Evolutionary conservation across 768 basidiomycete species (phyloP).

Genomic region (Mycena chlorophos): DNA sequence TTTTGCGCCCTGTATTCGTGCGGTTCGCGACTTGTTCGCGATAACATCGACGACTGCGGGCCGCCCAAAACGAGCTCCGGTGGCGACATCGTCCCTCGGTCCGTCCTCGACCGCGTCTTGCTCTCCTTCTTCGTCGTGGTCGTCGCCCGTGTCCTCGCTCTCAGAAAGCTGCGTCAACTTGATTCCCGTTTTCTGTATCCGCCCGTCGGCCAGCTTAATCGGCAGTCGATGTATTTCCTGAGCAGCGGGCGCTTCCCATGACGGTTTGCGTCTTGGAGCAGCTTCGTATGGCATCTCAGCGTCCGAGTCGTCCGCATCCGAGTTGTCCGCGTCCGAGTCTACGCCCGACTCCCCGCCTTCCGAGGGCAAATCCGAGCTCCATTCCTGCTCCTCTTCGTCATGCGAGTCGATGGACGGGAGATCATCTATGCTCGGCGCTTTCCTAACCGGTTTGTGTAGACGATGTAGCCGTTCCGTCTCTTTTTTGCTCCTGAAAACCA

Average conservation of each 20-base stretch:
- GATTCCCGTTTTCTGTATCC: conserved; percentile 60
- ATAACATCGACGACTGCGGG: conserved; percentile 75
- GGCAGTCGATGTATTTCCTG: conserved; percentile 67
- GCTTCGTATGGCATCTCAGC: conserved; percentile 77
- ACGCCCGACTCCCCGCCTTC: conserved; percentile 34
- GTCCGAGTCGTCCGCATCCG: conserved; percentile 48
- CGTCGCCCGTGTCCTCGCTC: conserved; percentile 30
- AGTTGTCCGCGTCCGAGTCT: conserved; percentile 18
- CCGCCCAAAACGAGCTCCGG: conserved; percentile 87
- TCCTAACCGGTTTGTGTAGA: conserved; percentile 57
- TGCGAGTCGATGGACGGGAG: conserved; percentile 71
- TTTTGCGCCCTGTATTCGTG: conserved; percentile 75
- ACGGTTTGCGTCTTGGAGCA: conserved; percentile 50
- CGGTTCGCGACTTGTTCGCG: conserved; percentile 60
- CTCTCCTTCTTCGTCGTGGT: conserved; percentile 34
- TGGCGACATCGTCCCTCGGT: conserved; percentile 66
- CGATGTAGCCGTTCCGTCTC: conserved; percentile 73
- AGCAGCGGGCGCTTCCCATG: conserved; percentile 48
- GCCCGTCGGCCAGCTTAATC: conserved; percentile 84
- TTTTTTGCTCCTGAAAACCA: conserved; percentile 70
- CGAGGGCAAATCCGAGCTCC: conserved; percentile 46
- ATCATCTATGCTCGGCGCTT: conserved; percentile 48
- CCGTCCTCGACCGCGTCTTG: conserved; percentile 37
- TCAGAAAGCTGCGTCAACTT: conserved; percentile 31
- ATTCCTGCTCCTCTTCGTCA: conserved; percentile 56